A percentile compares a stretch with the other conserved stretches of the same genome.
These are phyloP conservation scores for Phytophthora nicotianae DNA, from an alignment of 352 stramenopile genomes.

Conservation along the genomic window DNA sequence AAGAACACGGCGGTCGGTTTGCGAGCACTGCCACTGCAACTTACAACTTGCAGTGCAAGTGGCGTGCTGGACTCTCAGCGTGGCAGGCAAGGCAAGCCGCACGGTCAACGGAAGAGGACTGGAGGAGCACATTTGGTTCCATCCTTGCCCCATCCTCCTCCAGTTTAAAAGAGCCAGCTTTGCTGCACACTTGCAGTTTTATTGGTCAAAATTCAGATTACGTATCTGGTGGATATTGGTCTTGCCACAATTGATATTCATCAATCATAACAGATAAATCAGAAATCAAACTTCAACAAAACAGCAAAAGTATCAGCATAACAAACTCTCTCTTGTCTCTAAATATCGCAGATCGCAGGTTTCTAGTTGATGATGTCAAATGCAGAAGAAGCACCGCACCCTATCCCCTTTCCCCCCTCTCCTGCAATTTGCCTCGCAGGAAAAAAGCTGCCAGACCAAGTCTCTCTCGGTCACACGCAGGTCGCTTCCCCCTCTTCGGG, in stretches of 20 bases:
- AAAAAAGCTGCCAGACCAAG: conserved; percentile 18
- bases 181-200: conserved; percentile 1
- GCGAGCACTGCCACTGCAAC: not conserved
- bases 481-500: not conserved
- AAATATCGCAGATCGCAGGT: conserved; percentile 5
- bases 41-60: too few relatives aligned
- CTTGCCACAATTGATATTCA: conserved; percentile 1
- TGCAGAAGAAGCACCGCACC: conserved; percentile 8
- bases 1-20: conserved; percentile 1
- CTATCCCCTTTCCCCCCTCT: conserved; percentile 20
- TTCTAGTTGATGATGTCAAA: conserved; percentile 10
- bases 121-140: not conserved
- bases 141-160: conserved; percentile 12
- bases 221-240: conserved; percentile 2
- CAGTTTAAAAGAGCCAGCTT: conserved; percentile 12
- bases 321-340: not conserved
- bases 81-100: conserved; percentile 6
- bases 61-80: too few relatives aligned
- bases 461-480: conserved; percentile 26
- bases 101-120: not conserved
- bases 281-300: conserved; percentile 2
- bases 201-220: conserved; percentile 22
- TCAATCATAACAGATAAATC: conserved; percentile 1
- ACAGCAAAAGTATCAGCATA: not conserved
- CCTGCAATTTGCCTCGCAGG: conserved; percentile 2